Percentiles rank a stretch among this genome's conserved stretches.
Conservation (phyloP, 2,329 filamentous ascomycete species). For the Claviceps lovelessii region DNA sequence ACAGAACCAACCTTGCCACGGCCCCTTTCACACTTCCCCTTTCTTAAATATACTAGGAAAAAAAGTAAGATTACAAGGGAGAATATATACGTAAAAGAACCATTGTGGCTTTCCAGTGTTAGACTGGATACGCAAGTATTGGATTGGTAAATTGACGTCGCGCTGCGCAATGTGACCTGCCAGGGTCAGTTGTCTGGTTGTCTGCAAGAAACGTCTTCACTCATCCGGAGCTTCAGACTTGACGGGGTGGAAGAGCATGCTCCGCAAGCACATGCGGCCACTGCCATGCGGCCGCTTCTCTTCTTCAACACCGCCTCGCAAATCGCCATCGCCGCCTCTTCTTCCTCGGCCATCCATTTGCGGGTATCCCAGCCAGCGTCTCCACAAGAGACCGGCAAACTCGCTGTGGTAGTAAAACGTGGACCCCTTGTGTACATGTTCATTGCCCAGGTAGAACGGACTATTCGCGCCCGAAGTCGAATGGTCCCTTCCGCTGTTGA, state of each 20-base stretch:
- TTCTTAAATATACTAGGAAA: too few species aligned
- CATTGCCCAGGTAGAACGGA: constrained; percentile 53
- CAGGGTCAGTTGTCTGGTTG: background rate
- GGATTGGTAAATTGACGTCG: background rate
- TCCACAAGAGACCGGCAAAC: constrained; percentile 65
- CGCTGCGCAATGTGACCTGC: background rate
- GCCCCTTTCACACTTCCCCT: too few species aligned
- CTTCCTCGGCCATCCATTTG: constrained; percentile 36
- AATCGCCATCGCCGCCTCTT: constrained; percentile 34
- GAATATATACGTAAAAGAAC: too few species aligned
- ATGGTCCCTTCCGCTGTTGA: constrained; percentile 62
- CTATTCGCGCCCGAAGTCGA: constrained; percentile 50
- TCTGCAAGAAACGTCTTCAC: background rate
- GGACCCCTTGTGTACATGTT: constrained; percentile 70
- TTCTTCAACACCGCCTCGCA: constrained; percentile 37
- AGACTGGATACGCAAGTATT: background rate
- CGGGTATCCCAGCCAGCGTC: constrained; percentile 56
- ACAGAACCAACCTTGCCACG: too few species aligned
- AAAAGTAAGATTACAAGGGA: too few species aligned
- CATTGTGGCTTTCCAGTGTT: too few species aligned
- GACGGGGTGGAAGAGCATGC: constrained; percentile 69
- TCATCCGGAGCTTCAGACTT: constrained; percentile 44
- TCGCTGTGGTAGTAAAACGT: constrained; percentile 76
- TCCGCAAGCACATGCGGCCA: constrained; percentile 64
- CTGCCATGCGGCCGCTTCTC: constrained; percentile 29